phyloP scores from a whole-genome alignment of 768 basidiomycete species.

The Suillus lakei region DNA sequence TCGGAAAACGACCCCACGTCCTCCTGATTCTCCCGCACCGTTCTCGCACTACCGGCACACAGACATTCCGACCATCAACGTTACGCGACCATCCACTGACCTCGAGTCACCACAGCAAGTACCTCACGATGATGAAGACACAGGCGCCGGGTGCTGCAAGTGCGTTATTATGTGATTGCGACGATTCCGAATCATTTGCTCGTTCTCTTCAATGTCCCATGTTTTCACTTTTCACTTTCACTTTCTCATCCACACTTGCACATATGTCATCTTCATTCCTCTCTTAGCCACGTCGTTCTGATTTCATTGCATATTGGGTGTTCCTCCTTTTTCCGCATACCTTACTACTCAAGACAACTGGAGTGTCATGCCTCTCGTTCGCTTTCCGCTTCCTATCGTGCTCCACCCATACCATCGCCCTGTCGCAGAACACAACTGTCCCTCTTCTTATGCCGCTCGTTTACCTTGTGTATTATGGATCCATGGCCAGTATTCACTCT shows the following conservation, averaged over 20 bases:
- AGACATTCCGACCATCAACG: slow-evolving; percentile 37
- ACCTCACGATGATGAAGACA: slow-evolving; percentile 50
- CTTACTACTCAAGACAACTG: slow-evolving; percentile 3
- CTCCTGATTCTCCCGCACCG: slow-evolving; percentile 60
- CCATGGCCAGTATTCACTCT: slow-evolving; percentile 8
- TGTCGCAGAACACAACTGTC: slow-evolving; percentile 3
- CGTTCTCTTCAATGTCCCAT: slow-evolving; percentile 25
- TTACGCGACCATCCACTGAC: slow-evolving; percentile 36
- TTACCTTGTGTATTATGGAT: slow-evolving; percentile 13
- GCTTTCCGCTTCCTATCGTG: not conserved
- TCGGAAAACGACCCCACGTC: slow-evolving; percentile 22
- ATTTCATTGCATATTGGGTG: slow-evolving; percentile 5
- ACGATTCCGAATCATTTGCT: slow-evolving; percentile 22
- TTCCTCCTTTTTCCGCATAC: slow-evolving; percentile 4
- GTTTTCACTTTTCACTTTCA: slow-evolving; percentile 24
- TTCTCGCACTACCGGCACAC: slow-evolving; percentile 58
- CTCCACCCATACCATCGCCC: not conserved
- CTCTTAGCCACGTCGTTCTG: slow-evolving; percentile 1
- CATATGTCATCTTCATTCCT: slow-evolving; percentile 16
- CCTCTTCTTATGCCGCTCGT: slow-evolving; percentile 13
- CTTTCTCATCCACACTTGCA: slow-evolving; percentile 28
- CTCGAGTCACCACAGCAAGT: slow-evolving; percentile 30
- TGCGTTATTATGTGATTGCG: slow-evolving; percentile 80
- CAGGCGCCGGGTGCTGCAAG: slow-evolving; percentile 72
- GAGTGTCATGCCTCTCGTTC: slow-evolving; percentile 2